Evolutionary conservation across 2,329 filamentous ascomycete species (phyloP).

Genomic region (Aspergillus brunneoviolaceus): DNA sequence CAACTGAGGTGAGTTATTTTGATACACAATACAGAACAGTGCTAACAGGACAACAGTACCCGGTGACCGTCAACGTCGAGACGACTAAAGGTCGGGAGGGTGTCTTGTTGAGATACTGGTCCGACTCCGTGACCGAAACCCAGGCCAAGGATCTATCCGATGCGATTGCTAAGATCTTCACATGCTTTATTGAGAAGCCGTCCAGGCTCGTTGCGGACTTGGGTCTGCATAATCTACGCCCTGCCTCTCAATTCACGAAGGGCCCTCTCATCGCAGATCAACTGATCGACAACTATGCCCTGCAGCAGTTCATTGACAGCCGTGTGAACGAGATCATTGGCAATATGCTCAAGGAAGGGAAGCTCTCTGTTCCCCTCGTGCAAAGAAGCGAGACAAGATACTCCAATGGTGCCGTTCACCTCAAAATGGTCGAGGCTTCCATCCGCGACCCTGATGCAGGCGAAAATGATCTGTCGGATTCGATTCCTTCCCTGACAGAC

Average conservation of each 20-base stretch:
- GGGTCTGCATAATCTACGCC: slow-evolving; percentile 11
- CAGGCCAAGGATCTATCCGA: slow-evolving; percentile 33
- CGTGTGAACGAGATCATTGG: slow-evolving; percentile 36
- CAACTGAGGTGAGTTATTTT: slow-evolving; percentile 34
- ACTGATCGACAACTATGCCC: slow-evolving; percentile 23
- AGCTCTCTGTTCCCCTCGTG: slow-evolving; percentile 12
- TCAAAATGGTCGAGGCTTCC: slow-evolving; percentile 14
- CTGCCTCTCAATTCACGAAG: not conserved
- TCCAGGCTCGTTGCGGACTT: slow-evolving; percentile 23
- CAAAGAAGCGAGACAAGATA: slow-evolving; percentile 27
- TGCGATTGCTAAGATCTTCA: slow-evolving; percentile 34
- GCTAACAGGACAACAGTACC: slow-evolving; percentile 32
- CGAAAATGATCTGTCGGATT: slow-evolving; percentile 17
- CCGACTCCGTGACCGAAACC: slow-evolving; percentile 36
- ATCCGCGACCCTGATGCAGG: not conserved
- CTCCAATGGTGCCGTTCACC: not conserved
- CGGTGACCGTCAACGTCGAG: slow-evolving; percentile 41
- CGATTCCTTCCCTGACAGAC: slow-evolving; percentile 33
- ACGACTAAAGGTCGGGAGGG: slow-evolving; percentile 37
- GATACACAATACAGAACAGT: not conserved
- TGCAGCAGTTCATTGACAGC: slow-evolving; percentile 35
- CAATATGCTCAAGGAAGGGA: slow-evolving; percentile 25
- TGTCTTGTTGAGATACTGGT: slow-evolving; percentile 43
- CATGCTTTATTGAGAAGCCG: slow-evolving; percentile 33
- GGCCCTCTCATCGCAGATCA: not conserved